Conservation (phyloP, 2,329 filamentous ascomycete species). For the Trichoderma sp. region DNA sequence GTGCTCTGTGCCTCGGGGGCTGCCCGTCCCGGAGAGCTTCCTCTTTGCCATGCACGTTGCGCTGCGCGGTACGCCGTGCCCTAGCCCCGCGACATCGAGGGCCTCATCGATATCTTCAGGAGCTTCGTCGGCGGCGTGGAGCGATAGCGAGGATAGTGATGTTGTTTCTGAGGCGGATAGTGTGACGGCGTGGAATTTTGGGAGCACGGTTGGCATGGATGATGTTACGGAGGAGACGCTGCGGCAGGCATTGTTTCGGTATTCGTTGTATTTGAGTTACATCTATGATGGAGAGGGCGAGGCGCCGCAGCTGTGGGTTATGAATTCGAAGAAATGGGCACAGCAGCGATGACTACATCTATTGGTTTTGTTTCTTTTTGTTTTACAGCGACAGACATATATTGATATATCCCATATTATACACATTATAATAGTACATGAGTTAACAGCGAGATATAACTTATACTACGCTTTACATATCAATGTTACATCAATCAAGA, state of each 20-base stretch:
- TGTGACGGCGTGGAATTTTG: slow-evolving; percentile 25
- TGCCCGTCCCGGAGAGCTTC: slow-evolving; percentile 36
- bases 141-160: slow-evolving; percentile 19
- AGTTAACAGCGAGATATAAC: no score
- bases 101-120: background rate
- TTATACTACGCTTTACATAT: no score
- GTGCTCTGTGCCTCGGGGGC: slow-evolving; percentile 34
- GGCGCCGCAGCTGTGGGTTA: slow-evolving; percentile 37
- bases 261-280: slow-evolving; percentile 40
- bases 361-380: no score
- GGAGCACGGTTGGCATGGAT: slow-evolving; percentile 26
- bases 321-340: slow-evolving; percentile 28
- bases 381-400: background rate
- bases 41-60: slow-evolving; percentile 35
- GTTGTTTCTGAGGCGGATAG: background rate
- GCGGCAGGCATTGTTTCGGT: slow-evolving; percentile 36
- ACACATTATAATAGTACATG: background rate
- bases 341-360: background rate
- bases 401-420: background rate
- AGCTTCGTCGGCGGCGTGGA: background rate
- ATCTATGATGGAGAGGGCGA: slow-evolving; percentile 29
- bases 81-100: background rate
- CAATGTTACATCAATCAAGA: background rate
- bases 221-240: slow-evolving; percentile 30
- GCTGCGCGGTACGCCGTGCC: slow-evolving; percentile 32